A percentile compares a stretch with the other conserved stretches of the same genome.
Conservation (phyloP, 192 early-diverging fungal genomes). For the Entomortierella chlamydospora region DNA sequence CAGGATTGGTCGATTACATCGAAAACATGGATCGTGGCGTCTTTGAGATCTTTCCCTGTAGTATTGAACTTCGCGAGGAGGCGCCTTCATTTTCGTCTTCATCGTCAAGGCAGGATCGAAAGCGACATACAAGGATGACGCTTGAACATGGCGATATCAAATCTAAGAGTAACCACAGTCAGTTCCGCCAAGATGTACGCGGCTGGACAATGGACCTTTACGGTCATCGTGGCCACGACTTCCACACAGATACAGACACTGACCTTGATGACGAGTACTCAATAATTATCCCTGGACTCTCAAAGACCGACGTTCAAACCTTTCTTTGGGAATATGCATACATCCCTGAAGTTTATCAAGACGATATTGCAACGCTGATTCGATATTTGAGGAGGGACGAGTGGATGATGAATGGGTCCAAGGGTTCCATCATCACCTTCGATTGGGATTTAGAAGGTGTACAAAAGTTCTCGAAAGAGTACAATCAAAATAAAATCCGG, state of each 20-base stretch:
- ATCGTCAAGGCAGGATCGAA: conserved; percentile 21
- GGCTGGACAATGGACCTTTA: conserved; percentile 20
- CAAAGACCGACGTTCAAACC: conserved; percentile 49
- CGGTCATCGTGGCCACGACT: conserved; percentile 9
- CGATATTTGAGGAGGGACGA: conserved; percentile 46
- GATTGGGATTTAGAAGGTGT: conserved; percentile 50
- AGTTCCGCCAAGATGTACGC: neutral
- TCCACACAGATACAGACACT: conserved; percentile 19
- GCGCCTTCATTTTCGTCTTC: conserved; percentile 34
- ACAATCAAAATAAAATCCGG: conserved; percentile 43
- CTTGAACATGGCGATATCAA: neutral
- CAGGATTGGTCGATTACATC: conserved; percentile 39
- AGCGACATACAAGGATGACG: neutral
- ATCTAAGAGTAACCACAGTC: neutral
- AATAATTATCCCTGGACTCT: conserved; percentile 31
- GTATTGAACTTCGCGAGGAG: conserved; percentile 35
- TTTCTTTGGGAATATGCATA: conserved; percentile 53
- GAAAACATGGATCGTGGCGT: conserved; percentile 38
- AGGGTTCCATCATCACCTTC: conserved; percentile 31
- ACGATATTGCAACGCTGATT: conserved; percentile 49
- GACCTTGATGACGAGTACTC: conserved; percentile 49
- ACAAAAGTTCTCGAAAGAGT: conserved; percentile 42
- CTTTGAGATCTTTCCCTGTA: conserved; percentile 33
- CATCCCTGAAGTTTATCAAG: conserved; percentile 39
- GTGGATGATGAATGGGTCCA: conserved; percentile 48